Evolutionary conservation across 2,329 filamentous ascomycete species (phyloP).

Genomic region (Blastomyces emzantsi): DNA sequence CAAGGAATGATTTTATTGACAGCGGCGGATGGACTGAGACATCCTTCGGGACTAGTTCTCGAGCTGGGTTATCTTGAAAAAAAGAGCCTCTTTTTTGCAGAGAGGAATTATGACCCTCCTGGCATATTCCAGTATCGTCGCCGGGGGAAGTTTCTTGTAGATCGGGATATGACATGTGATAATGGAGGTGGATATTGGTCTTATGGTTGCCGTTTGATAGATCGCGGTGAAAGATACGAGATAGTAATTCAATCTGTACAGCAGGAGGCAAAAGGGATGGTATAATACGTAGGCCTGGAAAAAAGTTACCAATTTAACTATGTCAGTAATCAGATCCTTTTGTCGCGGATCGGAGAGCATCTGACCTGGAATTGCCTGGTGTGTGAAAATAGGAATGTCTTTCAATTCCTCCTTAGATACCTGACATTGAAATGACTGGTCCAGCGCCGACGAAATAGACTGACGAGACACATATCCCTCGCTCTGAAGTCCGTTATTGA

Average conservation of each 20-base stretch:
- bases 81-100: constrained; percentile 37
- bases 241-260: constrained; percentile 62
- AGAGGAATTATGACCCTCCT: constrained; percentile 18
- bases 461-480: constrained; percentile 24
- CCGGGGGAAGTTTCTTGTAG: not conserved
- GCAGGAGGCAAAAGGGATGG: constrained; percentile 62
- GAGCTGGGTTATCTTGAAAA: constrained; percentile 44
- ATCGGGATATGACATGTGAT: constrained; percentile 56
- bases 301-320: constrained; percentile 14
- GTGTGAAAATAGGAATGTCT: constrained; percentile 30
- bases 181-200: constrained; percentile 86
- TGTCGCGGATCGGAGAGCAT: constrained; percentile 9
- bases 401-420: constrained; percentile 14
- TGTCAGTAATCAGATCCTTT: not conserved
- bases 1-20: constrained; percentile 58
- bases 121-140: not conserved
- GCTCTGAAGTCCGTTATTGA: constrained; percentile 23
- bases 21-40: constrained; percentile 65
- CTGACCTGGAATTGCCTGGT: constrained; percentile 32
- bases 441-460: constrained; percentile 25
- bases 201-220: constrained; percentile 63
- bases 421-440: constrained; percentile 22
- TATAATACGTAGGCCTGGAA: constrained; percentile 65
- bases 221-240: constrained; percentile 66
- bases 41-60: constrained; percentile 52